Percentiles rank a stretch among this genome's conserved stretches.
Conservation (phyloP, 345 rosid species). For the Hypericum perforatum region DNA sequence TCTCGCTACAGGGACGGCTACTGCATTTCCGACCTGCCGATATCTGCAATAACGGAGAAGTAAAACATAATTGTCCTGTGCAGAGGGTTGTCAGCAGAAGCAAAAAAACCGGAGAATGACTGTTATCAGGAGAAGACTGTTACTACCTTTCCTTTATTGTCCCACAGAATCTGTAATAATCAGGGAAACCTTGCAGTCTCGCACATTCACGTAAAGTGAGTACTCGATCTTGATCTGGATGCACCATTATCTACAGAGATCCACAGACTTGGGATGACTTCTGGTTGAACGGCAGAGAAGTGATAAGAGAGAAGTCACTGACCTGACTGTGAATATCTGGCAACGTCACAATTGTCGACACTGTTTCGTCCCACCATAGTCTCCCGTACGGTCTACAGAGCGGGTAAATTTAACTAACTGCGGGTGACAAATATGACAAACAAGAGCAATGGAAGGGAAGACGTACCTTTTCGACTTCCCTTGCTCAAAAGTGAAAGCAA, state of each 20-base stretch:
- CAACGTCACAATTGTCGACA: constrained; percentile 62
- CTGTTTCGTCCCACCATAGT: constrained; percentile 97
- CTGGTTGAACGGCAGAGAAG: constrained; percentile 5
- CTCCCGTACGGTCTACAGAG: constrained; percentile 66
- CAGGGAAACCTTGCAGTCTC: constrained; percentile 95
- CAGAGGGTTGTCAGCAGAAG: neutral
- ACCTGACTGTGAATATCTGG: constrained; percentile 69
- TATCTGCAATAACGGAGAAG: constrained; percentile 35
- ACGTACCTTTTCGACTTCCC: constrained; percentile 77
- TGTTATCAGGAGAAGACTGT: neutral
- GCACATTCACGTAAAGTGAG: constrained; percentile 83
- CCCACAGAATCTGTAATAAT: constrained; percentile 80
- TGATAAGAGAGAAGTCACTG: constrained; percentile 9
- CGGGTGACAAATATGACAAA: neutral
- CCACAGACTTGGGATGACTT: constrained; percentile 8
- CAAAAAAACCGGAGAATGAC: neutral
- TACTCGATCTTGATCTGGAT: constrained; percentile 93
- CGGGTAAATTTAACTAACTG: neutral
- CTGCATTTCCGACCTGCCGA: constrained; percentile 87
- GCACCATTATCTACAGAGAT: constrained; percentile 49
- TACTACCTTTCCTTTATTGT: constrained; percentile 56
- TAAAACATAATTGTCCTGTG: neutral
- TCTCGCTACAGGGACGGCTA: constrained; percentile 68
- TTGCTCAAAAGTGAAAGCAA: constrained; percentile 44
- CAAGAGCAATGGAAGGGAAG: neutral